Conservation (phyloP, 1,139 yeast species). For the Arxiozyma telluris region DNA sequence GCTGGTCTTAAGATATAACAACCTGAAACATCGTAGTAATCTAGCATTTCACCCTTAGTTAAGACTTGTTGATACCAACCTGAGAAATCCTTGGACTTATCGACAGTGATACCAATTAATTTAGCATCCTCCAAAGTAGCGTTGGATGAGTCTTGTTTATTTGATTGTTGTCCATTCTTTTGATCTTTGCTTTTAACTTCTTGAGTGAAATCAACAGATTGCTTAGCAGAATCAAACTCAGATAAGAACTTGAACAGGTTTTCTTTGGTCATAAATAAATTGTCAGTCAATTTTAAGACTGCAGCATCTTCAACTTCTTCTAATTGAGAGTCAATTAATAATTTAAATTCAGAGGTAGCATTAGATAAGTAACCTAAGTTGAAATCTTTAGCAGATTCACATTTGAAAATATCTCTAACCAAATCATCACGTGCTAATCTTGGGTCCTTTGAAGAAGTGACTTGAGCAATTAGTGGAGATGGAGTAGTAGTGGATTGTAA, state of each 20-base stretch:
- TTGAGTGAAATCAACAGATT: conserved; percentile 50
- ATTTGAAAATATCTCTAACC: conserved; percentile 55
- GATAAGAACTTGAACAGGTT: conserved; percentile 46
- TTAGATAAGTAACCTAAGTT: conserved; percentile 50
- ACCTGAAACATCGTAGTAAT: conserved; percentile 97
- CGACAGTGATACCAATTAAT: conserved; percentile 91
- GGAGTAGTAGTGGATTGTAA: conserved; percentile 66
- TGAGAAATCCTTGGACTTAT: conserved; percentile 84
- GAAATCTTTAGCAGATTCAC: conserved; percentile 52
- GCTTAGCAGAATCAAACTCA: conserved; percentile 37
- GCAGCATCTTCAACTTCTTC: conserved; percentile 32
- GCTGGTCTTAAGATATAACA: conserved; percentile 97
- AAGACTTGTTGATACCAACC: conserved; percentile 96
- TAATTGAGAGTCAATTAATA: conserved; percentile 56
- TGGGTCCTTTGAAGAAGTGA: conserved; percentile 73
- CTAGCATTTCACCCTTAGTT: conserved; percentile 95
- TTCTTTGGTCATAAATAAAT: conserved; percentile 50
- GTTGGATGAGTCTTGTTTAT: conserved; percentile 1
- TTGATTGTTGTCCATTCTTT: conserved; percentile 24
- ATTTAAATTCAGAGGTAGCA: conserved; percentile 52
- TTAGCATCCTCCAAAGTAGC: conserved; percentile 80
- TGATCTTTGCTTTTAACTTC: conserved; percentile 25
- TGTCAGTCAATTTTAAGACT: conserved; percentile 47
- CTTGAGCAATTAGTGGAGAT: conserved; percentile 50
- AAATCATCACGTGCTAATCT: conserved; percentile 80